Evolutionary conservation across 257 asterid species (phyloP).

Genomic region (Solanum arcanum): DNA sequence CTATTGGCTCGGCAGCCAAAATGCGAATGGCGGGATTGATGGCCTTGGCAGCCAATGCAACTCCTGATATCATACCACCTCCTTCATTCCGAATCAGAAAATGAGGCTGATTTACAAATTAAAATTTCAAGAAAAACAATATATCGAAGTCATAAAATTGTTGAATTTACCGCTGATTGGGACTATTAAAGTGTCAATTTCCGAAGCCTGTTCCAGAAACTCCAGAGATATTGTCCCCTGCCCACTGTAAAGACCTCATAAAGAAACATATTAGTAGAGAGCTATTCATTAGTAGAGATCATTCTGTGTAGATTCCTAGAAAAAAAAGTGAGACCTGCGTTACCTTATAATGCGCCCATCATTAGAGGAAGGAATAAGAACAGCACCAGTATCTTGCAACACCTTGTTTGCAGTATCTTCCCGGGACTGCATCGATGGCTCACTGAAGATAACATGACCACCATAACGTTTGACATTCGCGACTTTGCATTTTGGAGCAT

Average conservation of each 20-base stretch:
- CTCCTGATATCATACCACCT: conserved; percentile 89
- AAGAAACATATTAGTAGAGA: not conserved
- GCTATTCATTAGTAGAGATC: no score
- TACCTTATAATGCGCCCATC: conserved; percentile 82
- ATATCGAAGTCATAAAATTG: not conserved
- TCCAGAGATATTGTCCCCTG: conserved; percentile 83
- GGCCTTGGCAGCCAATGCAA: conserved; percentile 78
- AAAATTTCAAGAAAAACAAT: not conserved
- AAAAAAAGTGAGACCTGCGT: not conserved
- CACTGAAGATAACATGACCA: conserved; percentile 78
- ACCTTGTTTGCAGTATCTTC: conserved; percentile 67
- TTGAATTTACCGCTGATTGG: conserved; percentile 62
- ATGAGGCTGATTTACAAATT: not conserved
- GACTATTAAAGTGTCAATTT: conserved; percentile 63
- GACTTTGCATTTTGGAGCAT: conserved; percentile 90
- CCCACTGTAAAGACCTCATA: conserved; percentile 37
- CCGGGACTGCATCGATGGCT: conserved; percentile 53
- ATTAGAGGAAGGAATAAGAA: conserved; percentile 80
- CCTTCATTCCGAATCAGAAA: conserved; percentile 25
- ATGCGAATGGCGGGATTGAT: conserved; percentile 61
- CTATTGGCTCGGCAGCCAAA: conserved; percentile 84
- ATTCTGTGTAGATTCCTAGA: not conserved
- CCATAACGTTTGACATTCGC: conserved; percentile 83
- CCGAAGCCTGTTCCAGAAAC: conserved; percentile 68
- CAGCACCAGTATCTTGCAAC: conserved; percentile 59